phyloP scores from a whole-genome alignment of 495 filamentous ascomycete genomes.

The Clavariopsis aquatica region DNA sequence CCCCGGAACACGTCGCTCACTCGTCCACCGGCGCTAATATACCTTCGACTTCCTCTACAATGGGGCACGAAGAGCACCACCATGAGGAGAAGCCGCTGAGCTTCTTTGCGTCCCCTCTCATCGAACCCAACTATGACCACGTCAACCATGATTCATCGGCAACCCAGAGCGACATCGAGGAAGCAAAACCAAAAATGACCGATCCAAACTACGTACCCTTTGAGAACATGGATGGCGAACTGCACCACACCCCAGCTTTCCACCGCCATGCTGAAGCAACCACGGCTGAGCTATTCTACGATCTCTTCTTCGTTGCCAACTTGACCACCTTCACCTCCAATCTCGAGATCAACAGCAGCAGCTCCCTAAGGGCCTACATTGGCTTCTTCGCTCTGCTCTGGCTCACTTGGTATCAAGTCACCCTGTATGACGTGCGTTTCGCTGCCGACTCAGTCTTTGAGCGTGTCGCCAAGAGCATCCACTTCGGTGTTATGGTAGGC shows the following conservation, averaged over 20 bases:
- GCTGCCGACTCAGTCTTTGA: conserved; percentile 67
- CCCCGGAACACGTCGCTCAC: not conserved
- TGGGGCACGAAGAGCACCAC: conserved; percentile 29
- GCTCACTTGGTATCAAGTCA: conserved; percentile 72
- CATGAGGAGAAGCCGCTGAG: conserved; percentile 21
- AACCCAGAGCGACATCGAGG: conserved; percentile 1
- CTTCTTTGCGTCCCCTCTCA: conserved; percentile 24
- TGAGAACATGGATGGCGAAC: conserved; percentile 25
- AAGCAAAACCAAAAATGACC: conserved; percentile 6
- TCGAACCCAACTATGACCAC: not conserved
- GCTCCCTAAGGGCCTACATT: conserved; percentile 53
- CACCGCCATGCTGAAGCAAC: conserved; percentile 42
- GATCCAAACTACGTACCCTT: conserved; percentile 23
- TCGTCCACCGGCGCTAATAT: not conserved
- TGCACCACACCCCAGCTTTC: conserved; percentile 38
- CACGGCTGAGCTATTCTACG: conserved; percentile 42
- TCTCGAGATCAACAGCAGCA: conserved; percentile 44
- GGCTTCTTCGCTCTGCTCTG: conserved; percentile 69
- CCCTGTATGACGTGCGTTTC: conserved; percentile 70
- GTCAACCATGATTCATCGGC: not conserved
- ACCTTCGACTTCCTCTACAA: not conserved
- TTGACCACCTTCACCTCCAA: conserved; percentile 39
- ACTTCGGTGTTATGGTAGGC: conserved; percentile 54
- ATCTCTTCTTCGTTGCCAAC: conserved; percentile 44
- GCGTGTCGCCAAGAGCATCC: conserved; percentile 61